Evolutionary conservation across 805 yeast genomes (phyloP), one percentile per base, ranked within the genome.

Genomic region (Saccharomycopsis sp.): DNA sequence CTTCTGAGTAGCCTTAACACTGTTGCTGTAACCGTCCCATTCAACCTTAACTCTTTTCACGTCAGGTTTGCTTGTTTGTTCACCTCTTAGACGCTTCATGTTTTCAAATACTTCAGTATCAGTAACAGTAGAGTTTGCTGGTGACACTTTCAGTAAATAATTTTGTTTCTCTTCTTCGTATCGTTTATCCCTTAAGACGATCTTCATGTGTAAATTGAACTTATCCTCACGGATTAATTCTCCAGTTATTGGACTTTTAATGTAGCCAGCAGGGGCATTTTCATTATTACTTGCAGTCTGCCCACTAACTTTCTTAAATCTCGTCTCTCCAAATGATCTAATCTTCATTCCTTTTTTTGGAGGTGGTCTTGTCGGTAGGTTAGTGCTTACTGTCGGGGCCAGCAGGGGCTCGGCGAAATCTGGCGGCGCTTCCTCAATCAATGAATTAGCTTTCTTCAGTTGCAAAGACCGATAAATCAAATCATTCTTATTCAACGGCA

Each of bases 181-280:
- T 52, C 75, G 68, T 2, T 96, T 95, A 60, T 89, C 95, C 37
- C 89, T 64, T 29, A 85, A 65, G 44, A 83, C 65, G 13, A 79
- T 73, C 48, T 75, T 73, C 53, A 89, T 66, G 59, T 90, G 97
- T 50, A 71, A 73, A 48, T 76, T 81, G 57, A 83, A 86, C 51
- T 80, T 66, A 34, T 71, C 68, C 53, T 84, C 93, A 0, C 89
- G 82, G 1, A 89, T 72, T 56, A 71, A 55, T 54, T 77, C 72
- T 1, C 81, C 81, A 0, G 96, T 85, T 33, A 85, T 67, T n/a
- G 96, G 96, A 57, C 96, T 86, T 51, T 67, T 71, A 33, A 88
- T 72, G 20, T 28, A 16, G 11, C 28, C 31, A 6, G 13, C 34
- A 16, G 21, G n/a, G 41, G 52, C 42, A 51, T 48, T 26, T 28